phyloP scores from a whole-genome alignment of 371 early-diverging fungal genomes.

The Funneliformis caledonium region DNA sequence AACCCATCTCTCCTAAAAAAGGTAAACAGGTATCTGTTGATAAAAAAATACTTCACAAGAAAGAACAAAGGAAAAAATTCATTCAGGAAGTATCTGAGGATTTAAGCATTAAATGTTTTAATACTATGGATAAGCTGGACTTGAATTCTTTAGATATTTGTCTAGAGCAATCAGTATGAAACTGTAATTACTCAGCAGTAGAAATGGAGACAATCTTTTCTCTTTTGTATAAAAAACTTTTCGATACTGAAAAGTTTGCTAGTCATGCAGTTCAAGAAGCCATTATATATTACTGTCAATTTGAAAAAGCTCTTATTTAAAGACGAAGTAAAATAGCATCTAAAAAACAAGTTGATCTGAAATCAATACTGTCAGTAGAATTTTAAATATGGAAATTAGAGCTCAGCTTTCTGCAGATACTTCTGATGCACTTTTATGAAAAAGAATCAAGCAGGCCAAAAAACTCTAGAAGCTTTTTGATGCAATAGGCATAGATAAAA shows the following conservation, averaged over 20 bases:
- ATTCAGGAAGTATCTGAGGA: background rate
- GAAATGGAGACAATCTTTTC: background rate
- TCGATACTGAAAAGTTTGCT: constrained; percentile 22
- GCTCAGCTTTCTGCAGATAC: constrained; percentile 20
- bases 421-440: constrained; percentile 19
- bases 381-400: constrained; percentile 26
- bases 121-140: background rate
- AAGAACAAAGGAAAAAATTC: no score
- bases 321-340: constrained; percentile 25
- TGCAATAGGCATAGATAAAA: constrained; percentile 37
- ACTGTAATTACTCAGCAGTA: background rate
- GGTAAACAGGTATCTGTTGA: no score
- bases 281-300: constrained; percentile 27
- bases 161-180: background rate
- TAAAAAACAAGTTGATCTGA: constrained; percentile 30
- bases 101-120: background rate
- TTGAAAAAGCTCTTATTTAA: constrained; percentile 26
- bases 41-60: no score
- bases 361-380: constrained; percentile 24
- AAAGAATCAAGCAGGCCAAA: constrained; percentile 19
- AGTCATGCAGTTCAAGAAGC: constrained; percentile 28
- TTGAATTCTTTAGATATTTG: background rate
- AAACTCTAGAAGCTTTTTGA: constrained; percentile 23
- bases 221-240: constrained; percentile 36
- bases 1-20: no score